Evolutionary conservation across 352 stramenopile species (phyloP), one percentile per base, ranked within the genome.

Genomic region (Phytophthora multivora): DNA sequence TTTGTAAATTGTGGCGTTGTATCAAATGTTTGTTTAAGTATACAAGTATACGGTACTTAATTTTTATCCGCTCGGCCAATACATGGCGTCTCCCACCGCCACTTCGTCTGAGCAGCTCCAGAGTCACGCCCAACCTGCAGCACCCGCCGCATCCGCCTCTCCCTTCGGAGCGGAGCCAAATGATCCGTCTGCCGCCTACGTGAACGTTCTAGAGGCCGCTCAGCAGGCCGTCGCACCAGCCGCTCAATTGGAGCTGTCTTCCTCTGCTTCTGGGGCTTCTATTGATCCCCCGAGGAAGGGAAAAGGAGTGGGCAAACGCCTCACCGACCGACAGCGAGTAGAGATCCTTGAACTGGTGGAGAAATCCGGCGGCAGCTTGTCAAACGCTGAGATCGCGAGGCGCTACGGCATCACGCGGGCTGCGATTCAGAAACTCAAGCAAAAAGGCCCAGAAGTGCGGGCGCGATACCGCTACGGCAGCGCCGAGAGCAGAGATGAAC

Each of bases 281-380:
- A 12, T 21, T 9, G 63, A 59, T 21, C 26, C 45, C 8, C n/a
- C 35, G 7, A 75, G 51, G 47, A 77, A 71, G 23, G 50, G 60
- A 31, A 73, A 75, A 53, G 73, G 70, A 3, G 52, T 64, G 35
- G 74, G 73, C 5, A 80, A 71, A 48, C 64, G 77, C 1, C 59
- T 86, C 11, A 86, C 74, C 3, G 77, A 83, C 53, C 57, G 67
- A 43, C 64, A 86, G 43, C 73, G 77, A 7, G 64, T 86, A 21
- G 77, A 80, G 26, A 86, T 83, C 48, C 51, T 83, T 15, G 69
- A 83, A 23, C 46, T 77, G 33, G 62, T 81, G n/a, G 72, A 84
- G 11, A 77, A 73, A 28, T 54, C 30, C 4, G 61, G 45, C 15
- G 59, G 58, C 15, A 71, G 46, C 35, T 50, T 84, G 55, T 78